A percentile compares a stretch with the other conserved stretches of the same genome.
Evolutionary conservation across 2,329 filamentous ascomycete genomes (phyloP).

Genomic region (Aspergillus sp.): DNA sequence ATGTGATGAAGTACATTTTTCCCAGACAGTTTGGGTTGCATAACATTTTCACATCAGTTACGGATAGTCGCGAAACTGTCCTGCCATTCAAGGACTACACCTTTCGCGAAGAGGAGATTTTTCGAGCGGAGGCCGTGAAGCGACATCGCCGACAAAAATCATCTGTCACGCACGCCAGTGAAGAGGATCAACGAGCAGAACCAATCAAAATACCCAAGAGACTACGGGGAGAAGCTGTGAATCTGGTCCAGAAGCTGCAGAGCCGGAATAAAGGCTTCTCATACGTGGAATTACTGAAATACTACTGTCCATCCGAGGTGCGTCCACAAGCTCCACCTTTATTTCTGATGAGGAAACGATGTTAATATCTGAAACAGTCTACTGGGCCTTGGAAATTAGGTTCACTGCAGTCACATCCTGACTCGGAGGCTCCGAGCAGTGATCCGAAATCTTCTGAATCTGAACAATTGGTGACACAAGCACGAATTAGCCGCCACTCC

Average conservation of each 20-base stretch:
- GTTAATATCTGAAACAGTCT: constrained; percentile 14
- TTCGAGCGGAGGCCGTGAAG: constrained; percentile 13
- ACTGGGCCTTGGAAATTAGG: constrained; percentile 19
- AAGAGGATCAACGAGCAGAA: constrained; percentile 1
- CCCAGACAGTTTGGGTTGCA: constrained; percentile 84
- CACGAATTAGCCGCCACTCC: constrained; percentile 11
- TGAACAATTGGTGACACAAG: constrained; percentile 20
- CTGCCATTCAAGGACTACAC: constrained; percentile 82
- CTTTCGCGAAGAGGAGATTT: constrained; percentile 76
- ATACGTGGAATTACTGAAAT: constrained; percentile 69
- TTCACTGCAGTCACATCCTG: constrained; percentile 5
- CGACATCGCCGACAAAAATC: constrained; percentile 2
- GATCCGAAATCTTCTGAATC: constrained; percentile 10
- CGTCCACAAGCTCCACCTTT: constrained; percentile 14
- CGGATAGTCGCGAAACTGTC: constrained; percentile 61
- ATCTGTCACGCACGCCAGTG: not conserved
- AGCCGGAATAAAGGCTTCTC: constrained; percentile 68
- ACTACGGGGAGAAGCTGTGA: constrained; percentile 58
- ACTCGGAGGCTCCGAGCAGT: not conserved
- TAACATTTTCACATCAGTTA: constrained; percentile 78
- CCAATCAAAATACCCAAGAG: constrained; percentile 34
- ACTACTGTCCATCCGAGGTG: constrained; percentile 68
- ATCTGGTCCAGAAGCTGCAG: constrained; percentile 65
- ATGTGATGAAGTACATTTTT: constrained; percentile 88
- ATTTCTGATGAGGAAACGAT: not conserved